Conservation (phyloP, 2,329 filamentous ascomycete genomes). For the Blastomyces gilchristii region DNA sequence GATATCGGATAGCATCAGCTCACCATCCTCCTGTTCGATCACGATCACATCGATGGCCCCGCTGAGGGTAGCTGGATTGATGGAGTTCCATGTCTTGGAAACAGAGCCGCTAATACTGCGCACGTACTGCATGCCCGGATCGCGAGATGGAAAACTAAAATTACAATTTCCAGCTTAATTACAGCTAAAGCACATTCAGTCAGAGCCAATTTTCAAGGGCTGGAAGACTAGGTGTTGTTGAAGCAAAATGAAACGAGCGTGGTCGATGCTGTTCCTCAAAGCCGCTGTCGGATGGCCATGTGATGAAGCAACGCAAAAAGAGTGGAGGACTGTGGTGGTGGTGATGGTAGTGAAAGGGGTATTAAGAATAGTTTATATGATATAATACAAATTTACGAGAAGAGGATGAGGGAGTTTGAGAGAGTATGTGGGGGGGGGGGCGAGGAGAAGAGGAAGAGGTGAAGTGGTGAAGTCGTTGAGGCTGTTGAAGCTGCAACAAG, state of each 20-base stretch:
- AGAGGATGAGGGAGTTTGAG: background rate
- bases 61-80: conserved; percentile 94
- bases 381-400: background rate
- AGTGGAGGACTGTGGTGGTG: background rate
- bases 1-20: conserved; percentile 18
- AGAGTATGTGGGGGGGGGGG: background rate
- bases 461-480: background rate
- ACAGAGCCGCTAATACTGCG: conserved; percentile 90
- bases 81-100: conserved; percentile 98
- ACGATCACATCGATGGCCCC: conserved; percentile 99
- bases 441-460: background rate
- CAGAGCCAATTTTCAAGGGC: background rate
- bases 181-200: background rate
- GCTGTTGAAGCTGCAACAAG: background rate
- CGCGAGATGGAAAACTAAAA: background rate
- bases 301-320: background rate
- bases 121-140: conserved; percentile 79
- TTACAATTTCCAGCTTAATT: background rate
- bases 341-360: background rate
- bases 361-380: background rate
- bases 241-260: background rate
- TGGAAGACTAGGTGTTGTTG: background rate
- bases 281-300: background rate
- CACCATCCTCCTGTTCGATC: conserved; percentile 88
- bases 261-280: background rate